A percentile compares a stretch with the other conserved stretches of the same genome.
phyloP scores from a whole-genome alignment of 1,284 basidiomycete species.

The Cutaneotrichosporon spelunceum region DNA sequence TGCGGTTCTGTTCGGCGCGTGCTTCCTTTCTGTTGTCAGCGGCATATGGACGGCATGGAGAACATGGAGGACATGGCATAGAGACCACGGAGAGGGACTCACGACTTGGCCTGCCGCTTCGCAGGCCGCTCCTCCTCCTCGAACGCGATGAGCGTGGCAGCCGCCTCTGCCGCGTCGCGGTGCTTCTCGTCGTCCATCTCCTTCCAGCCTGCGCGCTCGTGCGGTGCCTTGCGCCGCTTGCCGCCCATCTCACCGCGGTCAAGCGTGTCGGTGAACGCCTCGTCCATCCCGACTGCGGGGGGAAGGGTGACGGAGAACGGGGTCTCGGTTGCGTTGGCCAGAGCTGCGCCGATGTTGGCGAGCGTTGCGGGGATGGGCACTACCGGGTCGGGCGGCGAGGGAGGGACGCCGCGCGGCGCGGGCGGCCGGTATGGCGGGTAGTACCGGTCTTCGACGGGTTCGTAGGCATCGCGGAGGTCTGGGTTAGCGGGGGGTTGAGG shows the following conservation, averaged over 20 bases:
- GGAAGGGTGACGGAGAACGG: slow-evolving; percentile 14
- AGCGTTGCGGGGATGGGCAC: slow-evolving; percentile 26
- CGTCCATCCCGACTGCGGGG: slow-evolving; percentile 12
- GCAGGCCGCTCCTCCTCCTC: slow-evolving; percentile 1
- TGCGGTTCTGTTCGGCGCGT: slow-evolving; percentile 49
- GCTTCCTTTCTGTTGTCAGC: slow-evolving; percentile 25
- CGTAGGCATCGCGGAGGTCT: slow-evolving; percentile 20
- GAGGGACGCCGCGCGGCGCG: slow-evolving; percentile 11
- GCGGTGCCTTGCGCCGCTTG: slow-evolving; percentile 41
- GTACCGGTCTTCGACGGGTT: slow-evolving; percentile 5
- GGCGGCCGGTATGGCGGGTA: slow-evolving; percentile 3
- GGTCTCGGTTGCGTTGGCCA: slow-evolving; percentile 5
- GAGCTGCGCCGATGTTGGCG: slow-evolving; percentile 17
- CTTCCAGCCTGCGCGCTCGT: slow-evolving; percentile 47
- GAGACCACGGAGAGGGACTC: too few species aligned
- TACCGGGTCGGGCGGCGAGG: slow-evolving; percentile 24
- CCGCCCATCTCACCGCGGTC: slow-evolving; percentile 49
- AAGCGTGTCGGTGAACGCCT: slow-evolving; percentile 1
- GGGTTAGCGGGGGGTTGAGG: not conserved
- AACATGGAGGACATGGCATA: too few species aligned
- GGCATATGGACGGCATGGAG: not conserved
- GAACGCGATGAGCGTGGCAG: slow-evolving; percentile 3
- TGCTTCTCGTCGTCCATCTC: slow-evolving; percentile 37
- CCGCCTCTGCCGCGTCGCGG: not conserved
- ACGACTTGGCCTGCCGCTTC: slow-evolving; percentile 6